A percentile compares a stretch with the other conserved stretches of the same genome.
These are phyloP conservation scores for Ceriops zippeliana DNA, from an alignment of 345 rosid species.

Conservation along the genomic window DNA sequence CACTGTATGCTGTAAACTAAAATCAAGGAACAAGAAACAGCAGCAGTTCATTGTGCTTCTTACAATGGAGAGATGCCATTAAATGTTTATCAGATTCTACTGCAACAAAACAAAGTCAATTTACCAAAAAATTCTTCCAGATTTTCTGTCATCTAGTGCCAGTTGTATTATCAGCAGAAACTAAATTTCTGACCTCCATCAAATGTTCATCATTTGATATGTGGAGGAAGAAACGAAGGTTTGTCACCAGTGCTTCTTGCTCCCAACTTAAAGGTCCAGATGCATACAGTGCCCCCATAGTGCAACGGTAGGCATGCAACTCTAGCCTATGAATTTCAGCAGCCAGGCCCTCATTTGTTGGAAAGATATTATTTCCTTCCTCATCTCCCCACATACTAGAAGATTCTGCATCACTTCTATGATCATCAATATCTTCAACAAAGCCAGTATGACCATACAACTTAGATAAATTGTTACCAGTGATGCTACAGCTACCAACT, in stretches of 20 bases:
- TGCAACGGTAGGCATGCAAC: slow-evolving; percentile 22
- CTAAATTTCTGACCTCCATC: slow-evolving; percentile 48
- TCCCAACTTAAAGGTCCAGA: slow-evolving; percentile 27
- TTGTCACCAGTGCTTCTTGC: slow-evolving; percentile 22
- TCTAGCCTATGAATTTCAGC: slow-evolving; percentile 22
- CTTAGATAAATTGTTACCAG: slow-evolving; percentile 2
- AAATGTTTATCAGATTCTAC: slow-evolving; percentile 24
- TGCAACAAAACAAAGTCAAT: slow-evolving; percentile 28
- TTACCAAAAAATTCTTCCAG: slow-evolving; percentile 5
- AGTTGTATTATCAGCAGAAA: slow-evolving; percentile 53
- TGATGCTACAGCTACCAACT: slow-evolving; percentile 27
- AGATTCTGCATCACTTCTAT: slow-evolving; percentile 32
- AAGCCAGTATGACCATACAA: slow-evolving; percentile 29
- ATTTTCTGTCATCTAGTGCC: slow-evolving; percentile 45
- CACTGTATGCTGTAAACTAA: slow-evolving; percentile 14
- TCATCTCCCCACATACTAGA: slow-evolving; percentile 19
- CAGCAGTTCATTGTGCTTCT: slow-evolving; percentile 30
- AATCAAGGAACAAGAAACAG: slow-evolving; percentile 2
- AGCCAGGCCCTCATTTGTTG: slow-evolving; percentile 29
- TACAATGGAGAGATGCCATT: slow-evolving; percentile 27
- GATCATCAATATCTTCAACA: slow-evolving; percentile 26
- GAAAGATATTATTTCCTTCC: slow-evolving; percentile 25
- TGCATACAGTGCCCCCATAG: slow-evolving; percentile 23
- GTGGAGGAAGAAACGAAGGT: slow-evolving; percentile 25
- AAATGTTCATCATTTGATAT: slow-evolving; percentile 28